Base-by-base conservation (phyloP, 176 grass and related monocot genomes). In the Pontederia paniculata region DNA sequence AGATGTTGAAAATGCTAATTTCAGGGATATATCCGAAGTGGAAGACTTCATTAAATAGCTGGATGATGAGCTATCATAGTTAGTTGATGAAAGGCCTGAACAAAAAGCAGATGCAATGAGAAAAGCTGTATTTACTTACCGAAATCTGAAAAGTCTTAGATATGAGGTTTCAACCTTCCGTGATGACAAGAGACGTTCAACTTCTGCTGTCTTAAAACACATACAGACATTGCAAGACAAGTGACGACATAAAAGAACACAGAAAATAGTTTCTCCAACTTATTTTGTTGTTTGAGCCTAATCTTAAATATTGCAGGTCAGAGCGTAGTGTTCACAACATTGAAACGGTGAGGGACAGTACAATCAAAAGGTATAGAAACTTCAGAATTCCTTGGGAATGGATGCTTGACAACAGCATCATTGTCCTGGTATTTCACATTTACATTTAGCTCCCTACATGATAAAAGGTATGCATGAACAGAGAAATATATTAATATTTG, bases 11-110 rank as follows among this genome's bases (percentile, higher is more conserved):
- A 75, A 73, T 62, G 94, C 94, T 16, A 78, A 83, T 18, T 80
- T 88, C 70, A 93, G 71, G 66, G 87, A 98, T 28, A 98, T 98
- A 51, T 77, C 75, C 5, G 80, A 98, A 51, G 80, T 93, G 28
- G 94, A 98, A 79, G 83, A 85, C 53, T 98, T 93, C 68, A 87
- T 98, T 19, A 98, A 98, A 71, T 98, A 86, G 94, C 81, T 98
- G 45, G 94, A 98, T 65, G 87, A 85, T 45, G 86, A 93, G 61
- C 53, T 98, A 44, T 98, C 94, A 49, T 98, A 98, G 62, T 78
- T 98, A 44, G 83, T 91, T 49, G 94, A 98, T n/a, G 94, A 98
- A 75, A 79, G 94, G 94, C 94, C 94, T 18, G 94, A 98, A 78
- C 76, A 74, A 71, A 98, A 98, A 81, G 83, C 94, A 56, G 87